These are phyloP conservation scores for Naganishia kalamii DNA, from an alignment of 768 basidiomycete species.

Conservation along the genomic window DNA sequence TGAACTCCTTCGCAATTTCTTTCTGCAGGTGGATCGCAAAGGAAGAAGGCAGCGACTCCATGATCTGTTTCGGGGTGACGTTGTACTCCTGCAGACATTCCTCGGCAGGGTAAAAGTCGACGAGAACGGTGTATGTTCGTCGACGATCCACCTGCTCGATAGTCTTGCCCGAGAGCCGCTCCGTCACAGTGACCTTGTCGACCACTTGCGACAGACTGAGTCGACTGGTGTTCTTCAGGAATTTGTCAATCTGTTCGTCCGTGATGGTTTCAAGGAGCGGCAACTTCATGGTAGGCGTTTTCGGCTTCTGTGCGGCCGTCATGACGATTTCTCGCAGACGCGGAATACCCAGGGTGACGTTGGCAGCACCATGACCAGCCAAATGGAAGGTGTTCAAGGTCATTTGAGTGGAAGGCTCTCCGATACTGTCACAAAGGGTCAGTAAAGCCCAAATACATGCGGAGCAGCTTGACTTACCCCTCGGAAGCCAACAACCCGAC, in stretches of 20 bases:
- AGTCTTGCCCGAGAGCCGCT: slow-evolving; percentile 60
- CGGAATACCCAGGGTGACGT: slow-evolving; percentile 97
- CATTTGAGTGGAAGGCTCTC: slow-evolving; percentile 99
- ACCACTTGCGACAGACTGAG: slow-evolving; percentile 82
- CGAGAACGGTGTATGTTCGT: slow-evolving; percentile 70
- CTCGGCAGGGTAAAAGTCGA: slow-evolving; percentile 75
- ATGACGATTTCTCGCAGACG: slow-evolving; percentile 97
- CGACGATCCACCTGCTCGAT: slow-evolving; percentile 56
- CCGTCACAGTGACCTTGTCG: slow-evolving; percentile 72
- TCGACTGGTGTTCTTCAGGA: slow-evolving; percentile 82
- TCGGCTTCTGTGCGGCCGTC: slow-evolving; percentile 92
- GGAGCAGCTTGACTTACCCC: slow-evolving; percentile 57
- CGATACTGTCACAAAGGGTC: slow-evolving; percentile 59
- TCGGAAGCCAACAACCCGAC: slow-evolving; percentile 94
- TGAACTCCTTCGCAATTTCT: slow-evolving; percentile 80
- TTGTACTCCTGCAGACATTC: slow-evolving; percentile 82
- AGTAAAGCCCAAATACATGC: background rate
- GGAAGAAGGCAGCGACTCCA: slow-evolving; percentile 62
- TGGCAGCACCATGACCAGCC: slow-evolving; percentile 97
- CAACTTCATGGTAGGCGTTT: slow-evolving; percentile 95
- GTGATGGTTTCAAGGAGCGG: slow-evolving; percentile 56
- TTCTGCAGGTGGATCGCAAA: slow-evolving; percentile 77
- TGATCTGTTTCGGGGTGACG: slow-evolving; percentile 64
- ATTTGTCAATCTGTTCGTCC: slow-evolving; percentile 58
- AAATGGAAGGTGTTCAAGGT: slow-evolving; percentile 99